phyloP scores from a whole-genome alignment of 805 yeast species.

The Danielozyma ontarioensis region DNA sequence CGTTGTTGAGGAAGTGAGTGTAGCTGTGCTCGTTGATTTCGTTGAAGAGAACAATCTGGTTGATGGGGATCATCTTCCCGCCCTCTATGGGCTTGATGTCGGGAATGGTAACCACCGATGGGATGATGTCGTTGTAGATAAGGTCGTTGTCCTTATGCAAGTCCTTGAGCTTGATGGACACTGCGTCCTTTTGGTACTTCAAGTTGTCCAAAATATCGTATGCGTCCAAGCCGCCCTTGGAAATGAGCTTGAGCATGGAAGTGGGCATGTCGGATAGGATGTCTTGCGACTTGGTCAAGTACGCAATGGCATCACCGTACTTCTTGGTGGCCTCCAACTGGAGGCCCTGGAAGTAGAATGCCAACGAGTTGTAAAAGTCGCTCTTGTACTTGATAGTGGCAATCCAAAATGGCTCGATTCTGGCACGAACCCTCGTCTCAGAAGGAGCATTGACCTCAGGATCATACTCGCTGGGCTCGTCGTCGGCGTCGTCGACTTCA shows the following conservation, averaged over 20 bases:
- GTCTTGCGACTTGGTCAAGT: conserved; percentile 46
- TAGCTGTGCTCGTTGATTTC: conserved; percentile 34
- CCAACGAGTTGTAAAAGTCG: conserved; percentile 52
- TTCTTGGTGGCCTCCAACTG: conserved; percentile 51
- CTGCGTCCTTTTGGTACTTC: conserved; percentile 38
- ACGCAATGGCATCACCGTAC: conserved; percentile 74
- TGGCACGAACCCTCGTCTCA: conserved; percentile 16
- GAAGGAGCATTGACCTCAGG: conserved; percentile 7
- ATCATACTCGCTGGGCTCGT: conserved; percentile 8
- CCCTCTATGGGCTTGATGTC: conserved; percentile 68
- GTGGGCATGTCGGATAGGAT: conserved; percentile 29
- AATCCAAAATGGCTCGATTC: conserved; percentile 44
- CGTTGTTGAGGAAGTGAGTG: conserved; percentile 63
- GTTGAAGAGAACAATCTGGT: conserved; percentile 39
- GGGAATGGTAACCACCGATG: conserved; percentile 54
- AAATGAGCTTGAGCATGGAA: conserved; percentile 9
- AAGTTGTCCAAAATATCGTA: conserved; percentile 37
- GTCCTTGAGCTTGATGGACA: conserved; percentile 31
- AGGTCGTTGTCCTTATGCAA: conserved; percentile 82
- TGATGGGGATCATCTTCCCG: conserved; percentile 54
- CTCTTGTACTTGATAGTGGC: conserved; percentile 47
- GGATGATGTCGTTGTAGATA: conserved; percentile 77
- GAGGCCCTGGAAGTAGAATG: conserved; percentile 56
- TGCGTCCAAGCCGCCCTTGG: conserved; percentile 20
- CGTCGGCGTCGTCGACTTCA: conserved; percentile 24